phyloP scores from a whole-genome alignment of 768 basidiomycete species.

The Suillus spraguei region DNA sequence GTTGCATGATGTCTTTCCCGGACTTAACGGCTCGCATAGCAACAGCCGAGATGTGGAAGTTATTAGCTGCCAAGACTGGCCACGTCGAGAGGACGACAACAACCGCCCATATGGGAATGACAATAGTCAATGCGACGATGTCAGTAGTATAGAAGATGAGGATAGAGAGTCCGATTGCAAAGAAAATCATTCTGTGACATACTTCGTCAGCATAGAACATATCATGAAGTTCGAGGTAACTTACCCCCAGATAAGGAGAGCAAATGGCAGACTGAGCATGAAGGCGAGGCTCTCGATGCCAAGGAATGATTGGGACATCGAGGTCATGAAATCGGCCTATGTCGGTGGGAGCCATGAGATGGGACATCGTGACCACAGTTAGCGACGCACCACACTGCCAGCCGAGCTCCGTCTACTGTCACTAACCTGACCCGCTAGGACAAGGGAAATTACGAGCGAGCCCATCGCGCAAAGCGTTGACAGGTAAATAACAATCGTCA shows the following conservation, averaged over 20 bases:
- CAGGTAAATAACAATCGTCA: slow-evolving; percentile 39
- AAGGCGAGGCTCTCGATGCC: slow-evolving; percentile 34
- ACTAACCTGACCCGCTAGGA: slow-evolving; percentile 40
- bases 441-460: slow-evolving; percentile 37
- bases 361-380: background rate
- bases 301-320: slow-evolving; percentile 14
- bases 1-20: background rate
- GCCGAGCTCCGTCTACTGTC: slow-evolving; percentile 24
- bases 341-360: background rate
- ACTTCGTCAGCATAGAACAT: background rate
- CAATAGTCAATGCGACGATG: slow-evolving; percentile 4
- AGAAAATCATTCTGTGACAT: slow-evolving; percentile 15
- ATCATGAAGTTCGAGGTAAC: slow-evolving; percentile 3
- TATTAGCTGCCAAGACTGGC: slow-evolving; percentile 6
- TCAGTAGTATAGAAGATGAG: slow-evolving; percentile 9
- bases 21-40: background rate
- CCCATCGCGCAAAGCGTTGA: slow-evolving; percentile 40
- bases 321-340: slow-evolving; percentile 22
- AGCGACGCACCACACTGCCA: slow-evolving; percentile 30
- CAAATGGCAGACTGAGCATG: slow-evolving; percentile 36
- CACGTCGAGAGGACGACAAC: slow-evolving; percentile 1
- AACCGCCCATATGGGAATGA: slow-evolving; percentile 12
- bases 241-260: slow-evolving; percentile 35
- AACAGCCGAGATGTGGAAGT: background rate
- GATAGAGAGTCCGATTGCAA: slow-evolving; percentile 14